Evolutionary conservation across 352 stramenopile species (phyloP).

Genomic region (Phytopythium kandeliae): DNA sequence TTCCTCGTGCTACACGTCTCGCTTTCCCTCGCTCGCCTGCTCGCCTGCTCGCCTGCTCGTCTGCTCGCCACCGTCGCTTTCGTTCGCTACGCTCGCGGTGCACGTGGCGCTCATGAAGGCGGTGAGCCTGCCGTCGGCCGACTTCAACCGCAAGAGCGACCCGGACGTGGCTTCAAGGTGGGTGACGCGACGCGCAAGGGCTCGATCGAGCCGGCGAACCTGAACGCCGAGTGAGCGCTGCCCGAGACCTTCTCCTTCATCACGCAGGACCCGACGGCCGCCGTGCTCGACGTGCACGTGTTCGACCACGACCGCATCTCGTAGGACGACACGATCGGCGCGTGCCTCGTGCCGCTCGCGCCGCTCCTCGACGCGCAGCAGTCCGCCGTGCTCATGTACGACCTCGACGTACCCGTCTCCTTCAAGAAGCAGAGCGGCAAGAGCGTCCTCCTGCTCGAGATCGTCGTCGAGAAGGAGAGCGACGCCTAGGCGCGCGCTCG

Average conservation of each 20-base stretch:
- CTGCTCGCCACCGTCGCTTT: too few relatives aligned
- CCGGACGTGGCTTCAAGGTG: conserved; percentile 78
- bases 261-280: conserved; percentile 40
- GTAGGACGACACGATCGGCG: conserved; percentile 76
- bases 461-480: conserved; percentile 58
- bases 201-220: conserved; percentile 42
- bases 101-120: conserved; percentile 69
- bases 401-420: conserved; percentile 38
- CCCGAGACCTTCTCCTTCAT: conserved; percentile 65
- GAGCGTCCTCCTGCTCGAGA: conserved; percentile 67
- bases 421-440: conserved; percentile 68
- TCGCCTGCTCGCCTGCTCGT: too few relatives aligned
- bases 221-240: conserved; percentile 68
- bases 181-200: conserved; percentile 62
- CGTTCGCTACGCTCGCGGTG: too few relatives aligned
- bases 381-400: conserved; percentile 58
- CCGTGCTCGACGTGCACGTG: conserved; percentile 56
- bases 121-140: conserved; percentile 57
- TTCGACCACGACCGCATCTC: conserved; percentile 74
- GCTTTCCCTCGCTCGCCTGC: too few relatives aligned
- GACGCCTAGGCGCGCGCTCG: conserved; percentile 18
- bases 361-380: conserved; percentile 34
- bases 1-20: too few relatives aligned
- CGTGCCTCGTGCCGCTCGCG: conserved; percentile 41
- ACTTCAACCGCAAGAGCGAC: conserved; percentile 84